Base-by-base conservation (phyloP, 2,329 filamentous ascomycete genomes). In the Beauveria caledonica region DNA sequence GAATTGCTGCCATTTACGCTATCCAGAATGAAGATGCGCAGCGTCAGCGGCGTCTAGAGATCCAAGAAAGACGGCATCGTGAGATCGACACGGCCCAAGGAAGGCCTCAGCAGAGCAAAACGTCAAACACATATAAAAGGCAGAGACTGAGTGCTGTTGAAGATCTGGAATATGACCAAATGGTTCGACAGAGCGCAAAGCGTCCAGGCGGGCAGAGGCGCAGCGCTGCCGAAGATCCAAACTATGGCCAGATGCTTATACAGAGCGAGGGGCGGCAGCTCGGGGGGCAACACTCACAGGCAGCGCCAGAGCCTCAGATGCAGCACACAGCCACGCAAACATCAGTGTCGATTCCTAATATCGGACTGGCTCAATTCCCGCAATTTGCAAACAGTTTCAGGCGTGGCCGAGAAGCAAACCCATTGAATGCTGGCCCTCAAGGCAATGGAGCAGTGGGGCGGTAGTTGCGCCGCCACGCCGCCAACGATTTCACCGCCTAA, bases 1-100 rank as follows among this genome's bases (percentile, higher is more conserved):
- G 75, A 15, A 70, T 78, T 23, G 76, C 76, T 8, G 76, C 76
- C 49, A 75, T 78, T 13, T 78, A 77, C 57, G 75, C 75, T 11
- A 69, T 78, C 2, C 75, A 78, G 52, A 78, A 77, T 62, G 76
- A 78, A 62, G 76, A 77, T 45, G 62, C 73, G 53, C 76, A 77
- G 63, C 70, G 76, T 11, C 72, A 75, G 54, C 68, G 69, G 56
- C 69, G 76, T 19, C 71, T 73, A 53, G 73, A 76, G 9, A 69
- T 70, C 5, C 72, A 74, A 55, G 70, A 76, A 45, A 72, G 69
- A 61, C 69, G 75, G 3, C 73, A 76, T 60, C 68, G 67, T 17
- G 70, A 76, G 52, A 70, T 76, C 4, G 76, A 76, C 21, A 68
- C 74, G 15, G 65, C 58, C 5, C 69, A 71, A 48, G 66, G 65